Base-by-base conservation (phyloP, 73 alveolate species). In the Paraurostyla sp. region DNA sequence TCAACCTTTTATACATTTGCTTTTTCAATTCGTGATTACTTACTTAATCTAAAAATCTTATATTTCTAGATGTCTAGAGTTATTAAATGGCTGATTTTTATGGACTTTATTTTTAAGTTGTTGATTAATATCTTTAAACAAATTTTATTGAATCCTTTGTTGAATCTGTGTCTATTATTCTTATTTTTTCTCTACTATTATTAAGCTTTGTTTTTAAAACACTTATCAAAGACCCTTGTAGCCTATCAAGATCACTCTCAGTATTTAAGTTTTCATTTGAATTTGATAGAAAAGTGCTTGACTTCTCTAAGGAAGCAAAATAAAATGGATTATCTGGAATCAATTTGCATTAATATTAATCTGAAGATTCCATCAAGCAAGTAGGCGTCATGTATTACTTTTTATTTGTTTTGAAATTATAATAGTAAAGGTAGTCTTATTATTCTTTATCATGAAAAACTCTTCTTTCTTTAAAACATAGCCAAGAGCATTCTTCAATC, bases 401-500 rank as follows among this genome's bases (percentile, higher is more conserved):
- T 6, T 35, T 38, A 13, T 65, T 18, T 7, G 56, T 2, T 40
- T 35, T 65, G 58, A 65, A 65, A 22, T 65, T 65, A 40, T 65
- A 65, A 22, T 18, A 65, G 36, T 65, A 65, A 2, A 65, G 6
- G 1, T 35, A 32, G 41, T 38, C 35, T 13, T 65, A 9, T 1
- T 65, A 56, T 11, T 33, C 13, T 3, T 15, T 0, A 11, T 32
- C 25, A 11, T 38, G 16, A 65, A 16, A 42, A 18, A 65, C 2
- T 22, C 40, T 25, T 40, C 41, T 3, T 38, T 65, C 82, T 22
- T 65, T 65, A 40, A 65, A 65, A 4, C 40, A 25, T 36, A 65
- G 32, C 82, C 82, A 65, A 65, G 82, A 65, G 82, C 82, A 65
- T 38, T 65, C 42, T 38, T 65, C 58, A 38, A 65, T 65, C 18